Evolutionary conservation across 2,329 filamentous ascomycete species (phyloP).

Genomic region (Talaromyces verruculosus): DNA sequence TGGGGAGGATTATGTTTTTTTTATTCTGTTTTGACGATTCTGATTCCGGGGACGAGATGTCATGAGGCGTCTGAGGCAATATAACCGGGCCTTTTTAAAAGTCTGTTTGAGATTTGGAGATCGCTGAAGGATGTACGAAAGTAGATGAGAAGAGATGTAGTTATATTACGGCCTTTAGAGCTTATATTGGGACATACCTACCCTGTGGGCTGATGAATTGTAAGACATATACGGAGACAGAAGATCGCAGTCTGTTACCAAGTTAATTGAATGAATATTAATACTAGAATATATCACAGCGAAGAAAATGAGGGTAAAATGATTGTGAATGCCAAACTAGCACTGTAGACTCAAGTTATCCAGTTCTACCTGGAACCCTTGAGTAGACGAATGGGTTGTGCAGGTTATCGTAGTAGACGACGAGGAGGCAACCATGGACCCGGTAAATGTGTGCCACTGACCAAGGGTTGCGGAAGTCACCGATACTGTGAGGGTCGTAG

Average conservation of each 20-base stretch:
- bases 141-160: no score
- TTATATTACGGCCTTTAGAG: no score
- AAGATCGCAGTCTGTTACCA: background rate
- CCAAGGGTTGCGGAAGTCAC: background rate
- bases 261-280: background rate
- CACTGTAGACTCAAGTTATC: slow-evolving; percentile 2
- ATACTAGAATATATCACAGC: background rate
- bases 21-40: no score
- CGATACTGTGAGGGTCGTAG: no score
- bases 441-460: background rate
- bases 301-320: background rate
- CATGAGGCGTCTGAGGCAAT: no score
- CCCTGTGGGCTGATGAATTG: background rate
- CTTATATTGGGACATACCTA: background rate
- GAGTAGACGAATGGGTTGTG: background rate
- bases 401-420: background rate
- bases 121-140: no score
- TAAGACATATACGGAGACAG: background rate
- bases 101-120: no score
- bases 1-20: no score
- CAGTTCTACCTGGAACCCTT: background rate
- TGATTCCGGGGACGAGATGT: no score
- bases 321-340: background rate
- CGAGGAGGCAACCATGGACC: background rate
- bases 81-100: no score